phyloP scores from a whole-genome alignment of 225 moss, liverwort and hornwort species.

The Pseudoscleropodium purum region DNA sequence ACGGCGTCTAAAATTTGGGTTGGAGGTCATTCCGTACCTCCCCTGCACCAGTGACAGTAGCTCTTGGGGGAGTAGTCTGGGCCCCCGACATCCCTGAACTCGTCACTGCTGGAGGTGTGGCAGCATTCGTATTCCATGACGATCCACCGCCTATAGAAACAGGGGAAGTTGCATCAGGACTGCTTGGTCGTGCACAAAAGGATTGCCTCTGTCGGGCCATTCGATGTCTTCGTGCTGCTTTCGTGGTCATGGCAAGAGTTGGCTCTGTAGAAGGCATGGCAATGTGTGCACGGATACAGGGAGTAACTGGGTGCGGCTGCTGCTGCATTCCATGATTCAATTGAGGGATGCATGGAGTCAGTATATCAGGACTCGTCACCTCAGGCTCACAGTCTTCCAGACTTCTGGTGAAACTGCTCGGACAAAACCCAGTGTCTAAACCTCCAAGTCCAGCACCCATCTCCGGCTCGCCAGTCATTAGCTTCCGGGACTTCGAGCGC shows the following conservation, averaged over 20 bases:
- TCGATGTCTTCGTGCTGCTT: constrained; percentile 36
- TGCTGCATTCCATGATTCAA: constrained; percentile 10
- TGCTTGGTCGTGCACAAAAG: background rate
- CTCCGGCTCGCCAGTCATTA: constrained; percentile 24
- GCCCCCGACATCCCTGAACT: background rate
- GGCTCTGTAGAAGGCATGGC: background rate
- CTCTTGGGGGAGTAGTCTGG: background rate
- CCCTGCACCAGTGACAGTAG: background rate
- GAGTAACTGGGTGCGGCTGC: background rate
- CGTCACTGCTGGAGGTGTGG: background rate
- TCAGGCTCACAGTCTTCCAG: constrained; percentile 1
- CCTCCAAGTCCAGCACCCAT: background rate
- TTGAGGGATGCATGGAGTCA: constrained; percentile 1
- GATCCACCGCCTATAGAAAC: background rate
- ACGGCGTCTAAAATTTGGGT: too few relatives aligned
- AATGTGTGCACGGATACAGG: background rate
- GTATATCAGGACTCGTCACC: background rate
- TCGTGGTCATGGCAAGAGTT: constrained; percentile 24
- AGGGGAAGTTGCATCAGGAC: background rate
- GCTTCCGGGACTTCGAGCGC: constrained; percentile 37
- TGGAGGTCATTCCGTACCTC: constrained; percentile 3
- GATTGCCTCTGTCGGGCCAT: constrained; percentile 36
- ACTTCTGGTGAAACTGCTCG: constrained; percentile 13
- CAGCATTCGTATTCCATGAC: background rate
- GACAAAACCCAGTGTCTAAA: constrained; percentile 5